A percentile compares a stretch with the other conserved stretches of the same genome.
phyloP scores from a whole-genome alignment of 768 basidiomycete species.

The Calocybe gangraenosa region DNA sequence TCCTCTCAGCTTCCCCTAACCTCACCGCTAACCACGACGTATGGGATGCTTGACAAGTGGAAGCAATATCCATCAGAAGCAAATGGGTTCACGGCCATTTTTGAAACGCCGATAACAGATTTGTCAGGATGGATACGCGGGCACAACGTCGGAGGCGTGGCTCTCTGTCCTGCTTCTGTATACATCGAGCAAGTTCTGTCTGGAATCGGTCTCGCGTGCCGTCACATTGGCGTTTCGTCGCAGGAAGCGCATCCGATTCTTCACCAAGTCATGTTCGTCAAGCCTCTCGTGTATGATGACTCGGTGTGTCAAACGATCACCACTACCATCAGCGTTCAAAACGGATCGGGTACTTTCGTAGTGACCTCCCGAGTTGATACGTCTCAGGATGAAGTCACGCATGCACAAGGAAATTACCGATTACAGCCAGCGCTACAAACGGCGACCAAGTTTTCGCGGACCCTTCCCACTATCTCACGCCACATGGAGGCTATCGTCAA shows the following conservation, averaged over 20 bases:
- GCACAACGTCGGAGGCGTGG: conserved; percentile 51
- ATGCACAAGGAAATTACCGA: conserved; percentile 44
- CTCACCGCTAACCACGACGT: conserved; percentile 17
- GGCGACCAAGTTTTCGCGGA: conserved; percentile 31
- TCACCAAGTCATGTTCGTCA: conserved; percentile 41
- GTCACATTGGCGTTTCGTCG: conserved; percentile 21
- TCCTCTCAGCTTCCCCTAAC: not conserved
- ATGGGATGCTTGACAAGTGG: conserved; percentile 37
- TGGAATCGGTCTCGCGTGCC: conserved; percentile 34
- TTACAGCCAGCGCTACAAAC: conserved; percentile 28
- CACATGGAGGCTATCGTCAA: conserved; percentile 28
- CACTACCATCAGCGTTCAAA: conserved; percentile 33
- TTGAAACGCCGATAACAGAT: conserved; percentile 46
- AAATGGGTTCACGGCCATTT: conserved; percentile 37
- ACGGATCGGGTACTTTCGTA: conserved; percentile 38
- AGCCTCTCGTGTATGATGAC: conserved; percentile 47
- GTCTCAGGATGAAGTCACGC: conserved; percentile 29
- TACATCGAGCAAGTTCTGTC: conserved; percentile 55
- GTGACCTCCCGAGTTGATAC: conserved; percentile 37
- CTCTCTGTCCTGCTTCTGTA: conserved; percentile 64
- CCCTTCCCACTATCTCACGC: conserved; percentile 29
- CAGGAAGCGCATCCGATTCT: conserved; percentile 35
- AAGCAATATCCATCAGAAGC: conserved; percentile 34
- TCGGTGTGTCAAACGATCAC: conserved; percentile 28
- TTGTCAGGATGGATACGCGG: conserved; percentile 46